Evolutionary conservation across 306 rosid genomes (phyloP).

Genomic region (Lathyrus aphaca): DNA sequence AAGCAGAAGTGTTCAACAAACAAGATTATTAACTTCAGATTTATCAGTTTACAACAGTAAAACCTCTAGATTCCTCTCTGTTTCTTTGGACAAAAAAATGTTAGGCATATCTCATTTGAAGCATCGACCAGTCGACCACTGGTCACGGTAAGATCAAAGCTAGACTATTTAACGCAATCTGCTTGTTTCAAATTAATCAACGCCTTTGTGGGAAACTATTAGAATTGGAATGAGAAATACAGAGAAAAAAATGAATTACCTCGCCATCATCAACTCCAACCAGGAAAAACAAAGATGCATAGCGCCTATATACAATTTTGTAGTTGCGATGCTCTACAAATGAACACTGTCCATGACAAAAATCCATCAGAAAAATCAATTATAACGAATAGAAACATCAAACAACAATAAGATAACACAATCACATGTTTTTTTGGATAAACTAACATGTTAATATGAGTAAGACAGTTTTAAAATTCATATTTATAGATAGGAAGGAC

Average conservation of each 20-base stretch:
- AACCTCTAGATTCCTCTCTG: not conserved
- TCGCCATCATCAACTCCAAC: constrained; percentile 95
- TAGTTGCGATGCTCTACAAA: constrained; percentile 98
- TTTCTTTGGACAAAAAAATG: constrained; percentile 5
- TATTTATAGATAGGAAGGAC: not conserved
- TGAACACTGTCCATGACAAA: constrained; percentile 71
- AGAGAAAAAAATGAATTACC: constrained; percentile 47
- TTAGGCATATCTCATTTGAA: constrained; percentile 8
- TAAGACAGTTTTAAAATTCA: not conserved
- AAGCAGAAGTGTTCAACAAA: constrained; percentile 3
- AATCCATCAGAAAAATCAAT: constrained; percentile 40
- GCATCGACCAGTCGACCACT: not conserved
- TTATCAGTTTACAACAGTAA: constrained; percentile 17
- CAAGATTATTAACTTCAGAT: constrained; percentile 10
- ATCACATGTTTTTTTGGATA: constrained; percentile 16
- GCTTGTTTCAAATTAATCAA: not conserved
- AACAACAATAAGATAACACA: constrained; percentile 12
- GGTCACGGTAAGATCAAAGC: not conserved
- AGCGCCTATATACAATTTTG: constrained; percentile 93
- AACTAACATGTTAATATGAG: constrained; percentile 4
- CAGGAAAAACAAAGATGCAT: constrained; percentile 90
- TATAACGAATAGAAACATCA: constrained; percentile 3
- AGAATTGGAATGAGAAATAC: constrained; percentile 22
- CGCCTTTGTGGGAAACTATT: constrained; percentile 16
- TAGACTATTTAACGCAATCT: not conserved